Conservation (phyloP, 495 filamentous ascomycete species). For the Mytilinidion resinicola region DNA sequence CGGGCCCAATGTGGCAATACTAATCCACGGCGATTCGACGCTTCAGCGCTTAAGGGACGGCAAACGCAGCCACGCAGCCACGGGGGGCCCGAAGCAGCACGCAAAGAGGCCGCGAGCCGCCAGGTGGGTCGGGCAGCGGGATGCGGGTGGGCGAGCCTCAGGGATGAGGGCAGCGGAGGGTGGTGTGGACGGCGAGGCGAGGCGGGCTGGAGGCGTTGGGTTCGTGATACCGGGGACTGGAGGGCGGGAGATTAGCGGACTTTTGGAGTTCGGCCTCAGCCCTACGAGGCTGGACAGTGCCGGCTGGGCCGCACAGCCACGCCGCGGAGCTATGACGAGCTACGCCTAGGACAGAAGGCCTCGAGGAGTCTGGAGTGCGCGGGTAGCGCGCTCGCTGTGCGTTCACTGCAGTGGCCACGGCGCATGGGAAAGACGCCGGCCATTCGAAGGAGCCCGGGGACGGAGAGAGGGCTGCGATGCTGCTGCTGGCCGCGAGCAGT, state of each 20-base stretch:
- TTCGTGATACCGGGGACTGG: neutral
- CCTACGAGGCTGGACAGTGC: slow-evolving; percentile 4
- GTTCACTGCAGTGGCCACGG: neutral
- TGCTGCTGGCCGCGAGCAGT: neutral
- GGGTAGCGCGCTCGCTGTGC: neutral
- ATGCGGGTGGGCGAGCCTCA: neutral
- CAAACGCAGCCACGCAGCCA: neutral
- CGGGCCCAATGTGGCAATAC: slow-evolving; percentile 4
- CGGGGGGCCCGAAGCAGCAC: neutral
- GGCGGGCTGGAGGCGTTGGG: too few species aligned
- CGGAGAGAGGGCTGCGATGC: neutral
- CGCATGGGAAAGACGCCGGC: neutral
- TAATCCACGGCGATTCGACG: neutral
- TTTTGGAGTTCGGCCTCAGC: neutral
- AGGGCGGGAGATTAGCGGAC: neutral
- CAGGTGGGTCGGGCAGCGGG: neutral
- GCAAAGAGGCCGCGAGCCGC: neutral
- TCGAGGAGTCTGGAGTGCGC: neutral
- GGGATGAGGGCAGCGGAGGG: neutral
- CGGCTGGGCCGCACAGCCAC: slow-evolving; percentile 8
- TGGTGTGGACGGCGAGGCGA: neutral
- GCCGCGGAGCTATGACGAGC: neutral
- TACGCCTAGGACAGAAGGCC: too few species aligned
- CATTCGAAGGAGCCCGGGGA: neutral
- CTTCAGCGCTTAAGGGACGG: slow-evolving; percentile 2